phyloP scores from a whole-genome alignment of 1,139 yeast genomes.

The Blastobotrys persicus region DNA sequence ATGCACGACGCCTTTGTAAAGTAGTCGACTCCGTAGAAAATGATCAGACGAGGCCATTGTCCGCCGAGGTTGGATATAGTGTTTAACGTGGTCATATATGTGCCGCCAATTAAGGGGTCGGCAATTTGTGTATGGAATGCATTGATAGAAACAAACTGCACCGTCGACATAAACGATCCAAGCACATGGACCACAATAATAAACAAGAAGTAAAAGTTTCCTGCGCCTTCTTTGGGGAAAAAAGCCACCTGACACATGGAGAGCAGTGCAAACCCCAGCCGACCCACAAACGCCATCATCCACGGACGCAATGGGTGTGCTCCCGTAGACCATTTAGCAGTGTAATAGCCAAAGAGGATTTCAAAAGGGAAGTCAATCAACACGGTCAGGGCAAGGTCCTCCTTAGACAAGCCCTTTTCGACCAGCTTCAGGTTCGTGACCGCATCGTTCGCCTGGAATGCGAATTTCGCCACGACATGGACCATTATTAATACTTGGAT shows the following conservation, averaged over 20 bases:
- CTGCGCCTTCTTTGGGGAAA: conserved; percentile 59
- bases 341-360: conserved; percentile 89
- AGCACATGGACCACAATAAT: conserved; percentile 80
- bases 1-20: conserved; percentile 66
- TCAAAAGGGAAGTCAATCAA: conserved; percentile 95
- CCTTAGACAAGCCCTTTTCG: conserved; percentile 92
- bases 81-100: conserved; percentile 94
- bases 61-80: conserved; percentile 94
- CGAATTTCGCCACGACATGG: conserved; percentile 79
- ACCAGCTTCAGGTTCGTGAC: conserved; percentile 88
- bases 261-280: conserved; percentile 68
- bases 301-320: conserved; percentile 74
- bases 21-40: conserved; percentile 74
- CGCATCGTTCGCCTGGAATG: conserved; percentile 94
- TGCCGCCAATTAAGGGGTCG: conserved; percentile 94
- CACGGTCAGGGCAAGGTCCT: conserved; percentile 89
- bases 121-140: conserved; percentile 96
- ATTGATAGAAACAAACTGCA: conserved; percentile 90
- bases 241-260: conserved; percentile 72
- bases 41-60: conserved; percentile 89
- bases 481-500: conserved; percentile 73
- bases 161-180: conserved; percentile 89
- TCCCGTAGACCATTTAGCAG: conserved; percentile 91
- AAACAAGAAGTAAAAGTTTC: conserved; percentile 55
- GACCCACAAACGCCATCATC: conserved; percentile 85